Evolutionary conservation across 106 monocot species (phyloP), one percentile per base, ranked within the genome.

Genomic region (Amphibolis antarctica): DNA sequence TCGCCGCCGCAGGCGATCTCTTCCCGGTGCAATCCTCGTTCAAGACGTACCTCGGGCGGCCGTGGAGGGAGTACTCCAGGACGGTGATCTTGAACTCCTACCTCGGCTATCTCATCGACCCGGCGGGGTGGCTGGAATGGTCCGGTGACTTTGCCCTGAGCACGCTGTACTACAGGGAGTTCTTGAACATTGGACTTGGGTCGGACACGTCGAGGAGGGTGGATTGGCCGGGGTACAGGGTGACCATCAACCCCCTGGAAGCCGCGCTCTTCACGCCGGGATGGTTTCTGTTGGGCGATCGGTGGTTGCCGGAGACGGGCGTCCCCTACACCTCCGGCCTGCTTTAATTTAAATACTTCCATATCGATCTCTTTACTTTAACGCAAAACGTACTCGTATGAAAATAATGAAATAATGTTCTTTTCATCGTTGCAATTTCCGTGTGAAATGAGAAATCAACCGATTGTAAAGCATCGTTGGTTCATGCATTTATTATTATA

Each of bases 121-220:
- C 88, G 1, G 71, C 82, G 21, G 88, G 85, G 12, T 85, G 85
- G 85, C 54, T 82, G 9, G 74, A 60, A 25, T 85, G 85, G 85
- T 28, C 77, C 18, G 85, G 77, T 0, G 55, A 69, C 46, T 85
- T 85, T 12, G 84, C 70, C 20, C 55, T 89, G 19, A 43, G 43
- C 43, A 89, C 88, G 5, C 55, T 85, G 22, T 79, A 77, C 60
- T 89, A 89, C 47, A 82, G 57, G 1, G 88, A 89, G 79, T 89
- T 74, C 66, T 70, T 69, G 76, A 89, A 89, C 44, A 71, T 26
- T 5, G 88, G 88, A 18, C 84, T 82, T 2, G 84, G 85, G 5
- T 70, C 88, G n/a, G 25, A 14, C 12, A 59, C 69, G 26, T 43
- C 57, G 10, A 26, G 68, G 0, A 73, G 88, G 42, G 77, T 85